Conservation (phyloP, 139 green algal genomes). For the Picocystis salinarum region DNA sequence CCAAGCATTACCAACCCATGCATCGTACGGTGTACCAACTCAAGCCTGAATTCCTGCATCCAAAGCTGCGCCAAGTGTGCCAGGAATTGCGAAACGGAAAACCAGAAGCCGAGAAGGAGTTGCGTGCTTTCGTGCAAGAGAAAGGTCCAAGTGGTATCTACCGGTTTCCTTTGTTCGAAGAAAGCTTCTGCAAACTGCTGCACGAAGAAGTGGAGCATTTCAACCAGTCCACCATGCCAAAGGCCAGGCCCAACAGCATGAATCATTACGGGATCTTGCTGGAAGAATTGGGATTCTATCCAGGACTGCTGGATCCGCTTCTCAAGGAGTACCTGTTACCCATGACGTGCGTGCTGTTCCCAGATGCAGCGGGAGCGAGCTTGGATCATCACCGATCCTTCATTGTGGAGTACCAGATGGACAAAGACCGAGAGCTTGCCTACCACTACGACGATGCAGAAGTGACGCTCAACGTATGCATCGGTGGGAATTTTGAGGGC, state of each 20-base stretch:
- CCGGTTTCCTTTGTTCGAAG: neutral
- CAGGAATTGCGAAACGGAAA: no score
- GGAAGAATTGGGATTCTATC: constrained; percentile 3
- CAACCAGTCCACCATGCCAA: constrained; percentile 2
- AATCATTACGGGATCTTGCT: constrained; percentile 7
- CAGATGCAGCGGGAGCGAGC: neutral
- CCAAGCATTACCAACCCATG: no score
- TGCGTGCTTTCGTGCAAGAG: no score
- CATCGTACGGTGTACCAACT: no score
- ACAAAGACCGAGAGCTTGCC: constrained; percentile 8
- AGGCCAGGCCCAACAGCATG: constrained; percentile 7
- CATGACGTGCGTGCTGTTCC: neutral
- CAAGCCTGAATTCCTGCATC: no score
- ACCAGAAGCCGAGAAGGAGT: no score
- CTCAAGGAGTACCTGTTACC: constrained; percentile 3
- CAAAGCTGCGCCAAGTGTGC: no score
- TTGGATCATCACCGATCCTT: constrained; percentile 12
- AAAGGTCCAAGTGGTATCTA: no score
- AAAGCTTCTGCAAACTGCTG: constrained; percentile 5
- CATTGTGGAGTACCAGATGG: constrained; percentile 4
- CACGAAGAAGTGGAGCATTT: constrained; percentile 8
- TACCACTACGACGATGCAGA: constrained; percentile 14
- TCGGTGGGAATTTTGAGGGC: constrained; percentile 6
- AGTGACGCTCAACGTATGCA: constrained; percentile 11
- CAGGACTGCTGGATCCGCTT: constrained; percentile 5